Conservation (phyloP, 768 basidiomycete genomes). For the Pleurotus citrinopileatus region DNA sequence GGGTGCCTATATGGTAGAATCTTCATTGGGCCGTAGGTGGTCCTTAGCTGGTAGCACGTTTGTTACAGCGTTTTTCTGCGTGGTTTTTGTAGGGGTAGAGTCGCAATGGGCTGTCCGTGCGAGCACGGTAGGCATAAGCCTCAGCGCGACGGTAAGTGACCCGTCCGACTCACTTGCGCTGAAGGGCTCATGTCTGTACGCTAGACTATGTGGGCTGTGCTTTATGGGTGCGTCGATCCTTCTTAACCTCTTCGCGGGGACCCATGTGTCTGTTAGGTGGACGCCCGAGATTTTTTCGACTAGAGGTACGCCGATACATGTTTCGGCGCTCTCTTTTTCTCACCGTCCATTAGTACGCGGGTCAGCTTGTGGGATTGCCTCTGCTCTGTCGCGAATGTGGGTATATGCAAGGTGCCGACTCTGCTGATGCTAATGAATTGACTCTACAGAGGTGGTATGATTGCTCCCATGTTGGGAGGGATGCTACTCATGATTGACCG, state of each 20-base stretch:
- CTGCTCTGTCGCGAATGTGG: constrained; percentile 81
- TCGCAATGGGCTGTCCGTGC: constrained; percentile 56
- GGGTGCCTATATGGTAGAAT: constrained; percentile 82
- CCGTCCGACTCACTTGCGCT: not conserved
- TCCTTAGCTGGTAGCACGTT: constrained; percentile 77
- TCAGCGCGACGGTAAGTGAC: constrained; percentile 64
- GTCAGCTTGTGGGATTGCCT: constrained; percentile 85
- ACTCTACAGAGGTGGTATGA: constrained; percentile 75
- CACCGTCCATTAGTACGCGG: constrained; percentile 57
- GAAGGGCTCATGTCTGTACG: not conserved
- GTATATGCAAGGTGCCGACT: constrained; percentile 22
- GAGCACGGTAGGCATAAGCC: constrained; percentile 73
- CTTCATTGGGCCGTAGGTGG: constrained; percentile 62
- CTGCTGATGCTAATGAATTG: constrained; percentile 3
- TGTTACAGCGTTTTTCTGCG: constrained; percentile 71
- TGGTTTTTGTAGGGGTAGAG: constrained; percentile 61
- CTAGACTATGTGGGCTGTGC: constrained; percentile 83
- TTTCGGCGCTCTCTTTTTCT: constrained; percentile 1
- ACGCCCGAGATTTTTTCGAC: constrained; percentile 88
- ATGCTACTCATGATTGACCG: constrained; percentile 62
- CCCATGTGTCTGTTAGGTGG: constrained; percentile 39
- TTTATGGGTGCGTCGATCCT: constrained; percentile 52
- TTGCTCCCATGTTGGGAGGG: constrained; percentile 80
- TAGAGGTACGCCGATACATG: constrained; percentile 43
- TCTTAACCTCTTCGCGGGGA: constrained; percentile 5